Conservation (phyloP, 2,329 filamentous ascomycete genomes). For the Mycogone perniciosa region DNA sequence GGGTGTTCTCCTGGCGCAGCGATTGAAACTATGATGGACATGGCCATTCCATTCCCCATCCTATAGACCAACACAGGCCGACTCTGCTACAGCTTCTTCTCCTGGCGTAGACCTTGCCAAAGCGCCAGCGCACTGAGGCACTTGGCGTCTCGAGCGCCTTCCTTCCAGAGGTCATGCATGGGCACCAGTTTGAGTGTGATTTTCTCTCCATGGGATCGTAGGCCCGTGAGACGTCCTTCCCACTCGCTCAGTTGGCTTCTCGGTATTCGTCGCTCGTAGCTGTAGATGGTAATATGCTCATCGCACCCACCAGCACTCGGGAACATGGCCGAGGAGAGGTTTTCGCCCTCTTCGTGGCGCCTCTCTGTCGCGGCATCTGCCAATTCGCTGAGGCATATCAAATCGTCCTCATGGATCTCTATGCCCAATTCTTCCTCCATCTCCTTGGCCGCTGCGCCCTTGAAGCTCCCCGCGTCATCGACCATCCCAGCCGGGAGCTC, state of each 20-base stretch:
- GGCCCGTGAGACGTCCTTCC: constrained; percentile 51
- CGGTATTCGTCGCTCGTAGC: constrained; percentile 47
- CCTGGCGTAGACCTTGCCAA: constrained; percentile 49
- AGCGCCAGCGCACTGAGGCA: constrained; percentile 53
- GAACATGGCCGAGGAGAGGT: constrained; percentile 44
- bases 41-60: background rate
- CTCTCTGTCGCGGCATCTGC: constrained; percentile 26
- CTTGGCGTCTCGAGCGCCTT: constrained; percentile 53
- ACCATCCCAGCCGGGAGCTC: constrained; percentile 57
- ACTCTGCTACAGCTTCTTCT: constrained; percentile 33
- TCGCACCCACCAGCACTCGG: constrained; percentile 55
- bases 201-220: constrained; percentile 53
- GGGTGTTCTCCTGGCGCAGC: constrained; percentile 66
- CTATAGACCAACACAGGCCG: constrained; percentile 4
- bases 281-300: constrained; percentile 53
- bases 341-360: constrained; percentile 20
- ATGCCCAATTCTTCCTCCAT: constrained; percentile 55
- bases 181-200: constrained; percentile 55
- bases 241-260: constrained; percentile 45
- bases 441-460: constrained; percentile 52
- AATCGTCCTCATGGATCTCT: constrained; percentile 39
- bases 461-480: constrained; percentile 47
- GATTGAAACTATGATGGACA: constrained; percentile 35
- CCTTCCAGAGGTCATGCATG: constrained; percentile 51
- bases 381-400: constrained; percentile 48